Evolutionary conservation across 139 green algal genomes (phyloP).

Genomic region (Chlorella sp.): DNA sequence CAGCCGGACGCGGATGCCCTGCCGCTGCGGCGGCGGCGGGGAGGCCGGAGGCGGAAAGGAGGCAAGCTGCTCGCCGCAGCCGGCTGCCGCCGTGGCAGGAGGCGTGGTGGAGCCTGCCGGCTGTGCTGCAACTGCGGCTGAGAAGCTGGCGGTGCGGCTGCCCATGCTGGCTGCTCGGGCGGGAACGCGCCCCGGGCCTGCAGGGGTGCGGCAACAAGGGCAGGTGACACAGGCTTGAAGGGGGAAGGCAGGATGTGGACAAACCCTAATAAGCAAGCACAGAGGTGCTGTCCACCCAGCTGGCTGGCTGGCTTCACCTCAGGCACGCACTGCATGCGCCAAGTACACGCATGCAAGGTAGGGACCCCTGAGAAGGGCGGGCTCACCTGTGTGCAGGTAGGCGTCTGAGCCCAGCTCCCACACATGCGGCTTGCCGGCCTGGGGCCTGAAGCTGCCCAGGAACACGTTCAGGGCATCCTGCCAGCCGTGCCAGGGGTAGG

Average conservation of each 20-base stretch:
- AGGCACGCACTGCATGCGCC: too few relatives aligned
- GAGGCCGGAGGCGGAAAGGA: conserved; percentile 14
- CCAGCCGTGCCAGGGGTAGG: neutral
- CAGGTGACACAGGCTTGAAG: too few relatives aligned
- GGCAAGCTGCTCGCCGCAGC: neutral
- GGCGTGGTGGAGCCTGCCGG: neutral
- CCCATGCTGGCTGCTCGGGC: neutral
- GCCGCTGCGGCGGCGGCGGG: neutral
- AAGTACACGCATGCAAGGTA: too few relatives aligned
- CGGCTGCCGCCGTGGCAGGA: neutral
- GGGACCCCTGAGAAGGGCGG: neutral
- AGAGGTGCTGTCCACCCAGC: too few relatives aligned
- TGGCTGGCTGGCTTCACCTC: too few relatives aligned
- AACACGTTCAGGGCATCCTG: conserved; percentile 95
- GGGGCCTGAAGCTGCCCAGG: conserved; percentile 68
- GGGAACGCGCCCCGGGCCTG: neutral
- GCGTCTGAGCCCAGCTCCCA: conserved; percentile 88
- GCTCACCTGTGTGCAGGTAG: conserved; percentile 71
- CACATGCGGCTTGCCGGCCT: conserved; percentile 61
- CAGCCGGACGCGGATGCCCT: neutral
- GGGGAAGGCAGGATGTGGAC: too few relatives aligned
- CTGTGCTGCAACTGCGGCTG: neutral
- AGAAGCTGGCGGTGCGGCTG: neutral
- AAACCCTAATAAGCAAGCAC: too few relatives aligned
- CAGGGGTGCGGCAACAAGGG: neutral